Percentiles rank a stretch among this genome's conserved stretches.
Conservation (phyloP, 2,329 filamentous ascomycete species). For the Fusarium sp. region DNA sequence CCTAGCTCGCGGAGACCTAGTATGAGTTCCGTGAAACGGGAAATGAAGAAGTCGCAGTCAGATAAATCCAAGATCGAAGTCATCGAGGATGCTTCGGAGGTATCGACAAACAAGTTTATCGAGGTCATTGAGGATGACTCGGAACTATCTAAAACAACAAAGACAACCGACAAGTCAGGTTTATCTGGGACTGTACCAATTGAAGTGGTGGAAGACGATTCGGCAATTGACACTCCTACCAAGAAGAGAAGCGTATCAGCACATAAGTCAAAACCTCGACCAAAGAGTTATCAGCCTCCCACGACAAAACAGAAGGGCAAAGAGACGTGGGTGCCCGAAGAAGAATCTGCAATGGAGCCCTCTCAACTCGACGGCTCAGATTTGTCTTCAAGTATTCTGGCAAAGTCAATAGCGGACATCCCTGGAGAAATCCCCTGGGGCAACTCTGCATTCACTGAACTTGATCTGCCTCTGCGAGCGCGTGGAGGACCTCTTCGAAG, state of each 20-base stretch:
- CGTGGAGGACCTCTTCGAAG: slow-evolving; percentile 59
- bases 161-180: slow-evolving; percentile 9
- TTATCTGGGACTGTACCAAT: slow-evolving; percentile 25
- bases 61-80: slow-evolving; percentile 27
- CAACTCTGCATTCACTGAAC: slow-evolving; percentile 73
- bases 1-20: slow-evolving; percentile 41
- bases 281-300: slow-evolving; percentile 38
- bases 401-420: slow-evolving; percentile 67
- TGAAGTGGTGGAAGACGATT: slow-evolving; percentile 51
- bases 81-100: slow-evolving; percentile 21
- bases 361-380: slow-evolving; percentile 46
- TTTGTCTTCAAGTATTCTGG: slow-evolving; percentile 51
- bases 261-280: slow-evolving; percentile 41
- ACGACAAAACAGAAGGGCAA: slow-evolving; percentile 42
- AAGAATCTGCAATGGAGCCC: slow-evolving; percentile 42
- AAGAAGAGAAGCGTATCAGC: slow-evolving; percentile 47
- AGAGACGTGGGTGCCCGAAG: slow-evolving; percentile 45
- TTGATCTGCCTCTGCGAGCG: slow-evolving; percentile 62
- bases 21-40: slow-evolving; percentile 45
- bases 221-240: slow-evolving; percentile 53
- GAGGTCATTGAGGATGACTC: slow-evolving; percentile 31
- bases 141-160: slow-evolving; percentile 35
- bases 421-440: slow-evolving; percentile 69
- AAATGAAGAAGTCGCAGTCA: slow-evolving; percentile 36
- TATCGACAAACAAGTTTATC: slow-evolving; percentile 21